A percentile compares a stretch with the other conserved stretches of the same genome.
These are phyloP conservation scores for Carnegiea gigantea DNA, from an alignment of 179 eudicot species.

Conservation along the genomic window DNA sequence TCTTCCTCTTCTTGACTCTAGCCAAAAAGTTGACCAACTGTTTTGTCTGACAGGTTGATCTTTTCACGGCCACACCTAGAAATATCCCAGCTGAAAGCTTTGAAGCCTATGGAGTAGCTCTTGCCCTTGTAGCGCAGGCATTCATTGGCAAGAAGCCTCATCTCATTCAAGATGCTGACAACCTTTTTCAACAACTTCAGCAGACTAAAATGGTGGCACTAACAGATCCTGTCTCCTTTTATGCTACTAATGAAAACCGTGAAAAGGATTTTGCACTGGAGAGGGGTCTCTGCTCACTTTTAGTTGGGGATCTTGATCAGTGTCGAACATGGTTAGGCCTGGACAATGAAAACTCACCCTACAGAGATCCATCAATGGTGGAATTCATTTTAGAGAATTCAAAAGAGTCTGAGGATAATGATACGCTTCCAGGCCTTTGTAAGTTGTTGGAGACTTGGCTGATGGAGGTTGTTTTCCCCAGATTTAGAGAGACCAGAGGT, in stretches of 20 bases:
- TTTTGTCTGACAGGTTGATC: conserved; percentile 58
- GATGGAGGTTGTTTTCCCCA: conserved; percentile 89
- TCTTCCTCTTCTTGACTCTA: background rate
- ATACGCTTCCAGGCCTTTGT: conserved; percentile 88
- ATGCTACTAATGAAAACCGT: conserved; percentile 44
- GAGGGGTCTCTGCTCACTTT: conserved; percentile 92
- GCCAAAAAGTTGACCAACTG: background rate
- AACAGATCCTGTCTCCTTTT: conserved; percentile 42
- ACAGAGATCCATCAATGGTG: conserved; percentile 68
- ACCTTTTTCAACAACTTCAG: conserved; percentile 91
- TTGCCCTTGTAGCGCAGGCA: conserved; percentile 94
- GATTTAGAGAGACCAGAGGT: conserved; percentile 81
- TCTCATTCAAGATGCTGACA: conserved; percentile 88
- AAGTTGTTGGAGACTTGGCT: conserved; percentile 96
- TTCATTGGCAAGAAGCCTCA: conserved; percentile 81
- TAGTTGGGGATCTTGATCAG: conserved; percentile 85
- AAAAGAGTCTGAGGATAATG: conserved; percentile 64
- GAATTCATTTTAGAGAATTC: conserved; percentile 82
- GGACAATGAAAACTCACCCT: conserved; percentile 72
- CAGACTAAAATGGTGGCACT: conserved; percentile 58
- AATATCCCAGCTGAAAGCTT: conserved; percentile 91
- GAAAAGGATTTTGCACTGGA: conserved; percentile 88
- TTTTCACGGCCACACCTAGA: conserved; percentile 81
- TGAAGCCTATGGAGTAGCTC: conserved; percentile 96
- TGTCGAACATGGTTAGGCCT: conserved; percentile 93